Evolutionary conservation across 805 yeast species (phyloP).

Genomic region (Saturnispora ahearnii): DNA sequence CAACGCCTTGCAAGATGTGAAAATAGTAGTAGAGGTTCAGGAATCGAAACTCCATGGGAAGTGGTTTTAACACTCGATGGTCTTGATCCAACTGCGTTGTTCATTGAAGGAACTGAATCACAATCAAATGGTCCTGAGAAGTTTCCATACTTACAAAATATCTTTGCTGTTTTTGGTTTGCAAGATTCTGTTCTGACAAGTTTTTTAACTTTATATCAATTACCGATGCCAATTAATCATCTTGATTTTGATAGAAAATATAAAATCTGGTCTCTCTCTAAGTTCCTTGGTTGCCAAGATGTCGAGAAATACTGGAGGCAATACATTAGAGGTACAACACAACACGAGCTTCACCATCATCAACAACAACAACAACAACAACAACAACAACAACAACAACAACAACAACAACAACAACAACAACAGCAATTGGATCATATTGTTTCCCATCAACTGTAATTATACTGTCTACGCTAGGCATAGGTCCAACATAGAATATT

Average conservation of each 20-base stretch:
- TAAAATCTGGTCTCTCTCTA: slow-evolving; percentile 21
- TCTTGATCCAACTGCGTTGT: slow-evolving; percentile 16
- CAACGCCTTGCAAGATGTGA: slow-evolving; percentile 21
- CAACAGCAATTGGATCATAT: neutral
- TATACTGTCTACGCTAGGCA: neutral
- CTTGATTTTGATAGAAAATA: slow-evolving; percentile 7
- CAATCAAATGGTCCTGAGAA: neutral
- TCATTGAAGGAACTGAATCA: neutral
- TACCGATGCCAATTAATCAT: slow-evolving; percentile 2
- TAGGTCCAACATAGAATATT: no score
- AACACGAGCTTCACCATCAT: neutral
- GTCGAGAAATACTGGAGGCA: slow-evolving; percentile 26
- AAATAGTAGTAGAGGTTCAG: slow-evolving; percentile 24
- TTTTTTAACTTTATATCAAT: slow-evolving; percentile 5
- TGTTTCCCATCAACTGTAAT: neutral
- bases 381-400: neutral
- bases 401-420: neutral
- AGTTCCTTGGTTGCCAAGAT: slow-evolving; percentile 24
- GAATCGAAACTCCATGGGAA: slow-evolving; percentile 25
- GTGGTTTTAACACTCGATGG: slow-evolving; percentile 23
- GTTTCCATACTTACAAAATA: slow-evolving; percentile 19
- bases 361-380: neutral
- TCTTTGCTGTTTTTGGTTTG: slow-evolving; percentile 18
- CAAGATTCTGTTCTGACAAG: neutral
- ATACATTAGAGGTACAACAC: slow-evolving; percentile 1